Evolutionary conservation across 1,139 yeast genomes (phyloP), one percentile per base, ranked within the genome.

Genomic region (Saccharomyces hybrid): DNA sequence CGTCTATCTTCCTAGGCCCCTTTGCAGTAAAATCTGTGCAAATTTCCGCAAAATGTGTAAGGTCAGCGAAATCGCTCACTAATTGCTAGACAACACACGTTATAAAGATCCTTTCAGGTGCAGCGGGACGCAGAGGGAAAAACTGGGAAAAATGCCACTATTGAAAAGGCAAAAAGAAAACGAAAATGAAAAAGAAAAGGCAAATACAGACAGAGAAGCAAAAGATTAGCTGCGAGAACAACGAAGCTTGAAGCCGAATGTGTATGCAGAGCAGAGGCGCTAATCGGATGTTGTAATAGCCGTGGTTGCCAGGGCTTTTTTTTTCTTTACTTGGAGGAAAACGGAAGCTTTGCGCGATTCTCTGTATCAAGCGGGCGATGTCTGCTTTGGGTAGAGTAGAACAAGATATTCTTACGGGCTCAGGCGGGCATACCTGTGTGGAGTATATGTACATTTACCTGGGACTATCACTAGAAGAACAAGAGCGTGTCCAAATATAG

Each of bases 121-220:
- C 44, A 38, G 21, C 44, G 44, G 41, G 44, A 9, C 44, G 44
- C 44, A 38, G 44, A 19, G 44, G 44, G 44, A 38, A 38, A 38
- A 38, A 38, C 24, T 38, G 26, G 44, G 12, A 38, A 38, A 38
- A 38, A 19, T 38, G 44, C 44, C 44, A 38, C 24, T 38, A 38
- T 14, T 38, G 44, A 38, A 38, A 38, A 38, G 24, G 44, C 44
- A 38, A 16, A 38, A 16, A 38, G 44, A 38, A 19, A 24, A 38
- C 19, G 44, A 38, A 38, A 24, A 38, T 38, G 44, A 38, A 38
- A 38, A 38, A 38, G 44, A 38, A 38, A 38, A 38, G 26, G 24
- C 12, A 38, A 16, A 38, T 38, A 26, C 24, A 38, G 44, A 38
- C 24, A 11, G 19, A 38, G 19, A 19, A 12, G 21, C 21, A 8